Evolutionary conservation across 2,329 filamentous ascomycete genomes (phyloP), one percentile per base, ranked within the genome.

Genomic region (Ceratocystis colombiana): DNA sequence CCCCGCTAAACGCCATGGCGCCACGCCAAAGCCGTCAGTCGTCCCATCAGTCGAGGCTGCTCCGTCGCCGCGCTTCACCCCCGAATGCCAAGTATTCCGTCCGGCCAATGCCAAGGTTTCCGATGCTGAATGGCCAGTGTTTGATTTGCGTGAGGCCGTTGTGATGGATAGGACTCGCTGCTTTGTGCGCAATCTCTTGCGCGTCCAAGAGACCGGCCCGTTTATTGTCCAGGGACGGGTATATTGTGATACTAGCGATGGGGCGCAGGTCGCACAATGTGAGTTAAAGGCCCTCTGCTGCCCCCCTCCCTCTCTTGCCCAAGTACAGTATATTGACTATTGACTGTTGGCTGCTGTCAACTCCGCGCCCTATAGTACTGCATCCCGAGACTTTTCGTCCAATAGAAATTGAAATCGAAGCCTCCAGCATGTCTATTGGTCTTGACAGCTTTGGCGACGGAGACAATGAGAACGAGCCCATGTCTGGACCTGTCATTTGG

Each of bases 181-280:
- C 33, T 79, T 79, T n/a, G 72, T 83, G 2, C 82, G 80, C 33
- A 88, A 83, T 71, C 79, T 88, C 4, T 78, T 90, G 3, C 74
- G 83, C 61, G 83, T 86, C 2, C 80, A 82, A 70, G 73, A 80
- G 0, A 77, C 83, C 55, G 82, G 84, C 0, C 86, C 87, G 0
- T 81, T 87, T 66, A 79, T 80, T 5, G 77, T 90, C 12, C 80
- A 81, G 15, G 88, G 88, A 15, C 75, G 76, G 48, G 75, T 89
- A 17, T 77, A 84, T 64, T 74, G 83, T 2, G 79, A 80, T 33
- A 71, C 78, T 53, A 73, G 72, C 8, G 77, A 81, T 2, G 74
- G 77, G 44, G 68, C 72, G 1, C 73, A 76, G 59, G 73, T 70
- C 50, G 45, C 67, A 1, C 71, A 74, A 59, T 72, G 79, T 81